Evolutionary conservation across 768 basidiomycete species (phyloP), one percentile per base, ranked within the genome.

Genomic region (Mycena belliarum): DNA sequence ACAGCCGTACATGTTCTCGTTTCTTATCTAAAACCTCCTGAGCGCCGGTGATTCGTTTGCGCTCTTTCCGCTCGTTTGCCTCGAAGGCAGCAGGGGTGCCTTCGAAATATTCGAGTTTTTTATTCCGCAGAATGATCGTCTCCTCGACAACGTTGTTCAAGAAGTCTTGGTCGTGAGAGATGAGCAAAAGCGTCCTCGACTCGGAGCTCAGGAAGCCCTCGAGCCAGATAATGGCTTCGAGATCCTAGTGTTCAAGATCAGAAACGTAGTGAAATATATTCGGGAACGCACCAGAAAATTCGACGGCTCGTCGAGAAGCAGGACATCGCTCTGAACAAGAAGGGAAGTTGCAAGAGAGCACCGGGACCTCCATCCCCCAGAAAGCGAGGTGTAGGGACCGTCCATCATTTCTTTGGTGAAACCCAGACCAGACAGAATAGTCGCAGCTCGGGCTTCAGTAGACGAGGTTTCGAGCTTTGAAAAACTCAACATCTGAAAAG

Each of bases 81-180:
- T 82, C 81, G 66, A 78, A 84, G 29, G 77, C 77, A 8, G 78
- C 74, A 24, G 82, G 78, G 42, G 80, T 82, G 18, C 87, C 87
- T 42, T 80, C 75, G 67, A 83, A 86, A 49, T 86, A 83, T 18
- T 70, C 69, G 4, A 90, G 72, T 11, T 68, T 74, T 55, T 76
- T 73, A 45, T 84, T 72, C 6, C 84, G 78, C 37, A 90, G 75
- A n/a, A 83, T 75, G 29, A 89, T 79, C 0, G 82, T 80, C 64
- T 87, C 84, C 15, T 87, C 81, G 3, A 81, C 81, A 28, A 88
- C 79, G 8, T 74, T 70, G 60, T 86, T 79, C 25, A 84, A 71
- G 63, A 90, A 88, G 21, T 77, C 79, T 41, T 82, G 81, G 67
- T 89, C 88, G 63, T 89, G 88, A 0, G 87, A 82, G 24, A 85